phyloP scores from a whole-genome alignment of 768 basidiomycete genomes.

The Pleurotus ostreatus region DNA sequence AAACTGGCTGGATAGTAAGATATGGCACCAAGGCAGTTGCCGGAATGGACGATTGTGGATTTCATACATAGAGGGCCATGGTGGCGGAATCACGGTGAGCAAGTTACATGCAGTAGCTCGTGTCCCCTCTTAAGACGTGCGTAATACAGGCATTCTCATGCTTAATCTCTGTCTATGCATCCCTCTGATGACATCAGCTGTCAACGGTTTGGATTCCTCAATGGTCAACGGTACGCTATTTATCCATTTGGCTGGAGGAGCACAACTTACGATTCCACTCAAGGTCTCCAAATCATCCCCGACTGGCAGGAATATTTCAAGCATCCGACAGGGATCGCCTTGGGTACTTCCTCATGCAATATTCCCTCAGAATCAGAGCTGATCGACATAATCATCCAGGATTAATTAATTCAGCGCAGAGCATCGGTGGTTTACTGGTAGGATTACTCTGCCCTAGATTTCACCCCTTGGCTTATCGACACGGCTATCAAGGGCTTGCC shows the following conservation, averaged over 20 bases:
- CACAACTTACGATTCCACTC: slow-evolving; percentile 13
- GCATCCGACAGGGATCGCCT: slow-evolving; percentile 43
- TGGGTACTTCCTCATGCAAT: slow-evolving; percentile 31
- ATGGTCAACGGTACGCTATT: slow-evolving; percentile 43
- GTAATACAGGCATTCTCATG: slow-evolving; percentile 44
- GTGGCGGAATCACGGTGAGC: slow-evolving; percentile 58
- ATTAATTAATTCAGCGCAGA: slow-evolving; percentile 63
- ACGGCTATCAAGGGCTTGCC: slow-evolving; percentile 49
- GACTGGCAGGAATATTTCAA: slow-evolving; percentile 58
- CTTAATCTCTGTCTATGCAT: slow-evolving; percentile 57
- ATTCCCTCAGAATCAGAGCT: neutral
- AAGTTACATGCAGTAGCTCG: neutral
- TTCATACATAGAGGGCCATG: slow-evolving; percentile 57
- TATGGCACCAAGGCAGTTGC: slow-evolving; percentile 24
- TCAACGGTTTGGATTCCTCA: slow-evolving; percentile 70
- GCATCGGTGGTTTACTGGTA: slow-evolving; percentile 49
- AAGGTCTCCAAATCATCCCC: slow-evolving; percentile 66
- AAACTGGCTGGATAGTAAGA: slow-evolving; percentile 7
- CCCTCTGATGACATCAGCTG: slow-evolving; percentile 60
- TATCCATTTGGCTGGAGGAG: neutral
- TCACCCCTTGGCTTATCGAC: neutral
- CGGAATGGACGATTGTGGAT: slow-evolving; percentile 53
- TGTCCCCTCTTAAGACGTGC: neutral
- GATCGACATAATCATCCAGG: slow-evolving; percentile 28
- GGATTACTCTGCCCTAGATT: neutral